Evolutionary conservation across 2,329 filamentous ascomycete species (phyloP).

Genomic region (Amphichorda felina): DNA sequence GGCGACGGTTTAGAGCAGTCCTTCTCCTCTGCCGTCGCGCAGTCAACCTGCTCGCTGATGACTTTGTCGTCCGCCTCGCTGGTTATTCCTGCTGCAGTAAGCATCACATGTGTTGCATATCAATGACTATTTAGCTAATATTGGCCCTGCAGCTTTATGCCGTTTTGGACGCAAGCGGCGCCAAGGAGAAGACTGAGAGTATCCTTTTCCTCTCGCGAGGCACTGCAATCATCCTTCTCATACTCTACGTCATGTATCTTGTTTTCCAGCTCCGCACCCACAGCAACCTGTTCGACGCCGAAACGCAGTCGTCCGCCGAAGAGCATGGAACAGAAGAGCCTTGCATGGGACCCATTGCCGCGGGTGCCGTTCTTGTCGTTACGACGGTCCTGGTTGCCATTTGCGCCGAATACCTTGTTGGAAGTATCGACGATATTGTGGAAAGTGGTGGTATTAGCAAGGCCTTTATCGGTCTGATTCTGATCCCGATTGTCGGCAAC

Average conservation of each 20-base stretch:
- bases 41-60: constrained; percentile 67
- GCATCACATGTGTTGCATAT: constrained; percentile 6
- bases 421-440: constrained; percentile 63
- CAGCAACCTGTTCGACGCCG: constrained; percentile 56
- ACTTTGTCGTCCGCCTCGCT: constrained; percentile 64
- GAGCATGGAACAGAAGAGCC: constrained; percentile 32
- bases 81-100: constrained; percentile 62
- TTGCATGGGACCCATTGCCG: constrained; percentile 50
- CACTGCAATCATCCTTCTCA: constrained; percentile 62
- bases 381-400: constrained; percentile 60
- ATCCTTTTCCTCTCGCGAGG: constrained; percentile 64
- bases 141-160: constrained; percentile 44
- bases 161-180: constrained; percentile 37
- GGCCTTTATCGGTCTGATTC: constrained; percentile 69
- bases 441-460: constrained; percentile 61
- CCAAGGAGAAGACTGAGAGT: constrained; percentile 34
- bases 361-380: constrained; percentile 52
- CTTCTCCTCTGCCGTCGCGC: constrained; percentile 67
- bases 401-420: constrained; percentile 68
- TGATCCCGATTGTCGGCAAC: constrained; percentile 72
- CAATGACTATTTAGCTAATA: too few species aligned
- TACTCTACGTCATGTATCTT: constrained; percentile 67
- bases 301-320: constrained; percentile 24
- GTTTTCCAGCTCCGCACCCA: constrained; percentile 70
- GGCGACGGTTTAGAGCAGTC: constrained; percentile 53